Evolutionary conservation across 2,329 filamentous ascomycete species (phyloP).

Genomic region (Grosmannia serpens): DNA sequence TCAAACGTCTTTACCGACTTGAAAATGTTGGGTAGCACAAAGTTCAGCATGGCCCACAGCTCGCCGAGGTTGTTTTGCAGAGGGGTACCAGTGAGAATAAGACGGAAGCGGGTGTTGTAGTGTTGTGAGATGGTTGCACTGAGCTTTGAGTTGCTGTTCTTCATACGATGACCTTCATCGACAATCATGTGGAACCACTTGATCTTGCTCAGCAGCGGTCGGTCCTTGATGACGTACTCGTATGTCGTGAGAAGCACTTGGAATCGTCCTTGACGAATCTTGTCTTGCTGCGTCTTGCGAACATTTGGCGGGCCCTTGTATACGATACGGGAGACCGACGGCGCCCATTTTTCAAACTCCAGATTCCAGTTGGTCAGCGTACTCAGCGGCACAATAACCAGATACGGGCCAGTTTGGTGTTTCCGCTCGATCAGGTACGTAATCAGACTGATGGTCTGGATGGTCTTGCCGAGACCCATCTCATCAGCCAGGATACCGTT

Average conservation of each 20-base stretch:
- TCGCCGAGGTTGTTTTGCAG: constrained; percentile 95
- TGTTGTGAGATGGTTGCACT: constrained; percentile 91
- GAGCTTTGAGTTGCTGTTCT: constrained; percentile 93
- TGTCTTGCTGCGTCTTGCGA: constrained; percentile 83
- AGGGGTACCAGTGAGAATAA: constrained; percentile 95
- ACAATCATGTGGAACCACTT: constrained; percentile 99
- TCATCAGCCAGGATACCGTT: constrained; percentile 98
- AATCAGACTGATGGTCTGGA: constrained; percentile 95
- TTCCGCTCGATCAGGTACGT: constrained; percentile 97
- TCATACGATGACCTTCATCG: constrained; percentile 99
- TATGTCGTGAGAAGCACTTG: constrained; percentile 96
- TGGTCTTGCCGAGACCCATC: constrained; percentile 99
- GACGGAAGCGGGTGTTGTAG: constrained; percentile 86
- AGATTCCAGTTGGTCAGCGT: constrained; percentile 98
- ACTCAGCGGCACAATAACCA: constrained; percentile 94
- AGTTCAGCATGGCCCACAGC: constrained; percentile 96
- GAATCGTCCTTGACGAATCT: constrained; percentile 89
- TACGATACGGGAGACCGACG: constrained; percentile 72
- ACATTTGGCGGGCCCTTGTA: constrained; percentile 91
- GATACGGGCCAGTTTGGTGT: constrained; percentile 78
- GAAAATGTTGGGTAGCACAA: constrained; percentile 96
- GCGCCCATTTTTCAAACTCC: constrained; percentile 98
- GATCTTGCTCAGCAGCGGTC: constrained; percentile 89
- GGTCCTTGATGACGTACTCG: constrained; percentile 99
- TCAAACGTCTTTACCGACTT: constrained; percentile 98